Base-by-base conservation (phyloP, 441 rosid genomes). In the Populus hybrid region DNA sequence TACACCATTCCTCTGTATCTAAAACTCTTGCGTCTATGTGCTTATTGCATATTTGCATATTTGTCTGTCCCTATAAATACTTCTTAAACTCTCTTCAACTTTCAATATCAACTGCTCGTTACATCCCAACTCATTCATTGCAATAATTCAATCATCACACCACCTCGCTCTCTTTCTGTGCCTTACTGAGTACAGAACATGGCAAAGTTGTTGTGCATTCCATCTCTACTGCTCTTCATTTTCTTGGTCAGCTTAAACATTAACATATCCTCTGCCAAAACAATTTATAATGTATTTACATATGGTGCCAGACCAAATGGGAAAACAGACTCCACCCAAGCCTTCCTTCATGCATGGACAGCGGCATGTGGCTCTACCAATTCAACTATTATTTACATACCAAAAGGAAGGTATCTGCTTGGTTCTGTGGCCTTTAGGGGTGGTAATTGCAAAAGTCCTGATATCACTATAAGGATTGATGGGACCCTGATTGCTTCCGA, bases 381-480 rank as follows among this genome's bases (percentile, higher is more conserved):
- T n/a, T 68, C 85, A 3, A 23, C 86, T 20, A n/a, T 63, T 7
- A 77, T 88, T 2, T 33, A 81, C 26, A 79, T 86, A 53, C 84
- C 85, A 9, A 72, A 74, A 65, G 91, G 88, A 26, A 73, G 87
- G 64, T 85, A 85, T 82, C 74, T 82, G 12, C 33, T 88, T 11
- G 77, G 84, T 31, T 76, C 87, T 8, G 29, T 84, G 65, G 56
- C 68, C 21, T 87, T 87, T 31, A 59, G 64, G 4, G 89, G 89
- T 26, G 18, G 21, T 29, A 1, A 29, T 0, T 67, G 21, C 38
- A 67, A 0, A 7, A 29, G 36, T 16, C 21, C 70, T 67, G 36
- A 2, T 16, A 67, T 67, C 18, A 26, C 70, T 16, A 6, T 67
- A 31, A 26, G 70, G 70, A 67, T 67, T 16, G 70, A 31, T 29